These are phyloP conservation scores for Cutaneotrichosporon curvatum DNA, from an alignment of 1,284 basidiomycete species.

Conservation along the genomic window DNA sequence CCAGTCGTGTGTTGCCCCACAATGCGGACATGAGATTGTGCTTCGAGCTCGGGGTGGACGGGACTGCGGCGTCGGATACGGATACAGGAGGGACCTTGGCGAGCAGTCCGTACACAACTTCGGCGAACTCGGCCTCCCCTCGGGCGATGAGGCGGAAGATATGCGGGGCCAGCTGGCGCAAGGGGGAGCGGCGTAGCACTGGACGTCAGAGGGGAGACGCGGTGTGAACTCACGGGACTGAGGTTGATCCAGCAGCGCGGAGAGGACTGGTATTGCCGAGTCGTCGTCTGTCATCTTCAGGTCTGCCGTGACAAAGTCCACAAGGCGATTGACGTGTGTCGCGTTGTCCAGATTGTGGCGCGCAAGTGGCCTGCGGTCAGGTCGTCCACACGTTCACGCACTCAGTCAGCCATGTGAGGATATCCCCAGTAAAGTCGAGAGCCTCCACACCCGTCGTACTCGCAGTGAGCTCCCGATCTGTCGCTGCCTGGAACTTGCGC, in stretches of 20 bases:
- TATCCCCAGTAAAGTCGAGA: slow-evolving; percentile 17
- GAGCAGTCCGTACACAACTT: neutral
- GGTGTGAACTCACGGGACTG: neutral
- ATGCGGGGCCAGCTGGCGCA: neutral
- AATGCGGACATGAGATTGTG: slow-evolving; percentile 5
- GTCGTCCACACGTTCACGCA: too few species aligned
- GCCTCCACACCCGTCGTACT: slow-evolving; percentile 22
- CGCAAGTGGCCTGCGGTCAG: slow-evolving; percentile 15
- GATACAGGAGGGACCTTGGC: neutral
- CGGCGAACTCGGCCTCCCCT: too few species aligned
- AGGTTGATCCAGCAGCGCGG: neutral
- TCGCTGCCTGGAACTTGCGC: slow-evolving; percentile 6
- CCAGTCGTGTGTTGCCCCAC: slow-evolving; percentile 15
- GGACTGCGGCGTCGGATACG: neutral
- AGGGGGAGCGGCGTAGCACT: slow-evolving; percentile 21
- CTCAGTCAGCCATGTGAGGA: slow-evolving; percentile 31
- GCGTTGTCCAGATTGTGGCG: slow-evolving; percentile 34
- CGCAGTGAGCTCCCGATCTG: slow-evolving; percentile 14
- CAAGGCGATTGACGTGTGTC: slow-evolving; percentile 28
- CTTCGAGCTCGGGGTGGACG: too few species aligned
- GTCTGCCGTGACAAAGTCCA: slow-evolving; percentile 27
- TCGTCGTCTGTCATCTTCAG: slow-evolving; percentile 14
- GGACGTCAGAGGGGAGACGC: slow-evolving; percentile 1
- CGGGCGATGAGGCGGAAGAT: neutral
- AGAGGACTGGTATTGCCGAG: neutral